phyloP scores from a whole-genome alignment of 345 rosid species.

The Nephelium lappaceum region DNA sequence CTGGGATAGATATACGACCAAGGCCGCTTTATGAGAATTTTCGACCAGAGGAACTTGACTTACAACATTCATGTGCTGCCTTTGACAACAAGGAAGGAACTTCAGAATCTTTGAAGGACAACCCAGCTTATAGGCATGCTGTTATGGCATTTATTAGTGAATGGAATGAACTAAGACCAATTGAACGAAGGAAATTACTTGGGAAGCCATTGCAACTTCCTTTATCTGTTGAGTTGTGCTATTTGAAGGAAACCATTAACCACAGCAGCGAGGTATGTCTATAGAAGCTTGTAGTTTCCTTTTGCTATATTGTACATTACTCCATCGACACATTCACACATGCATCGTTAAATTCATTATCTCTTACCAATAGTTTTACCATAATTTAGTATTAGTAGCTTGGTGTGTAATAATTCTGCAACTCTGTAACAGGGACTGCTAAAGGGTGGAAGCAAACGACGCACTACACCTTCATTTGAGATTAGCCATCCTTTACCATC shows the following conservation, averaged over 20 bases:
- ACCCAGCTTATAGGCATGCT: conserved; percentile 48
- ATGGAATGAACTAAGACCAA: conserved; percentile 82
- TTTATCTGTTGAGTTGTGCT: conserved; percentile 76
- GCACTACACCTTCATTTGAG: conserved; percentile 68
- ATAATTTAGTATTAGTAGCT: background rate
- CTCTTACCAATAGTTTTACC: background rate
- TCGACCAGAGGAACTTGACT: conserved; percentile 77
- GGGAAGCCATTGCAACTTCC: conserved; percentile 95
- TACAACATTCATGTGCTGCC: conserved; percentile 26
- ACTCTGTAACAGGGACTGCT: conserved; percentile 71
- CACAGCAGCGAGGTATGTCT: conserved; percentile 64
- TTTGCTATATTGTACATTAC: background rate
- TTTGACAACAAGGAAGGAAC: conserved; percentile 34
- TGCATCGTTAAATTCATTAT: conserved; percentile 7
- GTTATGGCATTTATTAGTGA: conserved; percentile 58
- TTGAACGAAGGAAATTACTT: conserved; percentile 70
- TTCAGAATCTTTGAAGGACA: conserved; percentile 35
- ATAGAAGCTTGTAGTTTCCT: background rate
- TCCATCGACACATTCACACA: background rate
- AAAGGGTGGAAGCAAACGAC: conserved; percentile 84
- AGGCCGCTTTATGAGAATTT: conserved; percentile 76
- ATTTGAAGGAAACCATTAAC: conserved; percentile 74
- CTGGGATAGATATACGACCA: conserved; percentile 75
- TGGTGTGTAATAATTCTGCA: conserved; percentile 23
- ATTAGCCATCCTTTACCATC: conserved; percentile 75